Base-by-base conservation (phyloP, 2,329 filamentous ascomycete genomes). In the Penicillium sp. region DNA sequence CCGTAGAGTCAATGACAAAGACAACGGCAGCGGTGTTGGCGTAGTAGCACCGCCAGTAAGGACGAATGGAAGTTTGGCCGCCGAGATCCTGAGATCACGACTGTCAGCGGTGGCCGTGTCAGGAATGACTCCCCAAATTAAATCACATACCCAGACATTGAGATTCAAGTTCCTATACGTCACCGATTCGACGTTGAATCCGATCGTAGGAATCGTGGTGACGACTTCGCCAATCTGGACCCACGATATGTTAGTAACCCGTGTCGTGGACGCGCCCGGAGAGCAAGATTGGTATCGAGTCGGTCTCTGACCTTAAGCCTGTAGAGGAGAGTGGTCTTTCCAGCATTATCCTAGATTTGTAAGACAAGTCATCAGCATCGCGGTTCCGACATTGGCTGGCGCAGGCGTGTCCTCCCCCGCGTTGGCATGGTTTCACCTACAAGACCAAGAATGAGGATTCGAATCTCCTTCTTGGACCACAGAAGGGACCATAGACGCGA, bases 11-110 rank as follows among this genome's bases (percentile, higher is more conserved):
- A 62, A 98, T 91, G 47, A 98, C 93, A 74, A 98, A 98, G 60
- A 98, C 91, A 53, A 98, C 93, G 13, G 93, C 93, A 19, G 93
- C 91, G 1, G 93, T 98, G 74, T 98, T 97, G 64, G 90, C 88
- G 64, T 97, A 98, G 77, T 98, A 98, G 74, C 93, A 98, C 67
- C 93, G 81, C 93, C 93, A 98, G 75, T 98, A 98, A 2, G 93
- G 93, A 53, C 93, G 81, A 66, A 98, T 98, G 54, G 86, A 94
- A n/a, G 93, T 98, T 76, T 98, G 93, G 26, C 93, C 93, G 62
- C 93, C 91, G 33, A 97, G 78, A 73, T 97, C 91, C 84, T 87
- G 32, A 21, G 34, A 11, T 26, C 11, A 36, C 13, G 16, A 14
- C n/a, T 7, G 19, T 53, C 26, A 54, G 43, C 28, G 9, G 17